Evolutionary conservation across 257 asterid genomes (phyloP), one percentile per base, ranked within the genome.

Genomic region (Solanum okadae): DNA sequence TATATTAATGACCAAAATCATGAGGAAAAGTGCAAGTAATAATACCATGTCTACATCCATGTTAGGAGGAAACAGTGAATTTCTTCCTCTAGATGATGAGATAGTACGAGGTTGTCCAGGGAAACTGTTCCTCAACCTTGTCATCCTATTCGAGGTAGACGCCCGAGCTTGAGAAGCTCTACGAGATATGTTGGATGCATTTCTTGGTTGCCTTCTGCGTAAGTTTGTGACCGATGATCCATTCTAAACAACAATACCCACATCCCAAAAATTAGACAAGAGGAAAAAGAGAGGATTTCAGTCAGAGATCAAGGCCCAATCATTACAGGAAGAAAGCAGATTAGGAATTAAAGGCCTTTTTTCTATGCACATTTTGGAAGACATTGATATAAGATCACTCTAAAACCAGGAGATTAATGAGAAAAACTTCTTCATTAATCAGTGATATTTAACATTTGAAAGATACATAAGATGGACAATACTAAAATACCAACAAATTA

Each of bases 21-120:
- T 40, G 87, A 86, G 29, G 59, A 34, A 34, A 87, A 31, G 63
- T 72, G 56, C 15, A 89, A 83, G 86, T 71, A 22, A 89, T 59
- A 72, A 27, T 95, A 96, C 99, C 97, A 89, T 86, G 82, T 95
- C 99, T 29, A 95, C 87, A 92, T 96, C 98, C 98, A 96, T 95
- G 89, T 89, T 93, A 76, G 94, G 89, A 37, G 98, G 98, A 91
- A 96, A 96, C 49, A 94, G 5, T 71, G 98, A 89, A 85, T 89
- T 84, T 87, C 89, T 87, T 59, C 75, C 85, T 79, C 88, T 83
- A 27, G 88, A 29, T 31, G 90, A 38, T 86, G 92, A 86, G 82
- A 94, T 10, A 46, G 98, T 87, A 52, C 94, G 95, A 70, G 97
- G 92, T 46, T 87, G 94, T 88, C 97, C 97, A 49, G 95, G 97